Base-by-base conservation (phyloP, 2,329 filamentous ascomycete species). In the Pseudogymnoascus sp. region DNA sequence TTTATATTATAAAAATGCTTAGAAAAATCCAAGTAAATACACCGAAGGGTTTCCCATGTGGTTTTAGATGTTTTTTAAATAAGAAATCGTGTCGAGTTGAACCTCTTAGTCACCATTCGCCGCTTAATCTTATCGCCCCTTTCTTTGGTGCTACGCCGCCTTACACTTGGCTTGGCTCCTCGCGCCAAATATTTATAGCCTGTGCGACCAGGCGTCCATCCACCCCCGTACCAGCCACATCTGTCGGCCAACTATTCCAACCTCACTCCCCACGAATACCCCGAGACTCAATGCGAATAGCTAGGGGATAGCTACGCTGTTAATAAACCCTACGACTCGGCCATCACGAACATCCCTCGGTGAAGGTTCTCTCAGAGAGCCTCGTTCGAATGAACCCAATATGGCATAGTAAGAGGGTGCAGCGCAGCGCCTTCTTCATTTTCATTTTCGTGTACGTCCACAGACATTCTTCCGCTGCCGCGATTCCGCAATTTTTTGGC, bases 331-430 rank as follows among this genome's bases (percentile, higher is more conserved):
- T 10, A 57, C 51, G 51, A 19, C n/a, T 34, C n/a, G 28, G 10
- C 28, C 51, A 57, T 57, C n/a, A 57, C 51, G 28, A 57, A 57
- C 51, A 34, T 7, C 51, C 28, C 11, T 57, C 51, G 51, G 51
- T 34, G 23, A 57, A 28, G 28, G 51, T 19, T 57, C 51, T 57
- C 25, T 34, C 34, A 10, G 23, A 39, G 60, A 61, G 60, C 60
- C 39, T 8, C 19, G 39, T 43, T 25, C 34, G 36, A 43, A 61
- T 61, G 60, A 45, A 62, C 36, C 28, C 61, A 34, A 21, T 62
- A 63, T 65, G 63, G 63, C 63, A 65, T 13, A 63, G 61, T 21
- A 43, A 62, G 25, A 62, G 63, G 36, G 61, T 65, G 39, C 63
- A 63, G 61, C 63, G 63, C 36, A 54, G 37, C 48, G 43, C 48